Percentiles rank a stretch among this genome's conserved stretches.
These are phyloP conservation scores for Silybum marianum DNA, from an alignment of 129 eudicot species.

Conservation along the genomic window DNA sequence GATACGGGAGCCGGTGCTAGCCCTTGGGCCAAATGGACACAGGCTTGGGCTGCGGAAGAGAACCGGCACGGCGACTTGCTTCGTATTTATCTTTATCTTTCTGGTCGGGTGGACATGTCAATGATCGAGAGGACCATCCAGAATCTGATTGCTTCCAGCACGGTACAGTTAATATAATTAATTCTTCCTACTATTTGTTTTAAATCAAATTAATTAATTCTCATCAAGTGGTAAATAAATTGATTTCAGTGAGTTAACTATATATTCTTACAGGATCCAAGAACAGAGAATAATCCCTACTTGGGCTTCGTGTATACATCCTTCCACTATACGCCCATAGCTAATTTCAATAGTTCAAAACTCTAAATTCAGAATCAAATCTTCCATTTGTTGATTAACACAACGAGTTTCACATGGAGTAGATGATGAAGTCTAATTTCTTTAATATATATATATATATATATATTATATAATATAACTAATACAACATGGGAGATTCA, in stretches of 20 bases:
- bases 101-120: conserved; percentile 47
- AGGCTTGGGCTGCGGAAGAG: conserved; percentile 48
- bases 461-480: conserved; percentile 7
- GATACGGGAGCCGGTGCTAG: conserved; percentile 31
- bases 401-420: not conserved
- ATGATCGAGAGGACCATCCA: conserved; percentile 44
- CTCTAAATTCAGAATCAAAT: no score
- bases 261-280: conserved; percentile 35
- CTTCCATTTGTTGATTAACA: not conserved
- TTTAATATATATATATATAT: not conserved
- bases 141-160: conserved; percentile 42
- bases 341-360: no score
- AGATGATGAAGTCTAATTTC: not conserved
- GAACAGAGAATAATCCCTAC: conserved; percentile 53
- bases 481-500: conserved; percentile 17
- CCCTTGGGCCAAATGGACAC: conserved; percentile 49
- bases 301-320: conserved; percentile 58
- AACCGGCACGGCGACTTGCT: conserved; percentile 51
- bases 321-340: conserved; percentile 21
- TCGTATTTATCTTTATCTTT: conserved; percentile 39
- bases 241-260: no score
- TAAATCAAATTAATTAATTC: not conserved
- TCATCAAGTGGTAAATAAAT: no score
- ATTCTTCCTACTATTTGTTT: not conserved
- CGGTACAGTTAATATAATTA: conserved; percentile 8